Evolutionary conservation across 345 rosid genomes (phyloP), one percentile per base, ranked within the genome.

Genomic region (Rubroshorea leprosula): DNA sequence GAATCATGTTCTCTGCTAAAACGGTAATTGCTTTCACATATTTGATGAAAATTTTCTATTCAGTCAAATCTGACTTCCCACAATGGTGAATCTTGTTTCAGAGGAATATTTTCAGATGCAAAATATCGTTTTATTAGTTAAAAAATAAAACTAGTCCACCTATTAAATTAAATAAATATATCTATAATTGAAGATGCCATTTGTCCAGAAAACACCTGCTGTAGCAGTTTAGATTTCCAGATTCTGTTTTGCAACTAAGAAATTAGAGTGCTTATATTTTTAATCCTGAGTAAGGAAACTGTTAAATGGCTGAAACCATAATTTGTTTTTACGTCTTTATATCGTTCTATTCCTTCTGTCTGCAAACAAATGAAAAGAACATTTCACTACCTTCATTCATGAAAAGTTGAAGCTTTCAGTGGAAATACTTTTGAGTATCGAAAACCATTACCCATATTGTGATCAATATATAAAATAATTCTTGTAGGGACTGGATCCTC

Each of bases 401-500:
- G 35, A 29, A 29, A 29, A 29, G n/a, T n/a, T n/a, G n/a, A n/a
- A n/a, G n/a, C n/a, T n/a, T n/a, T n/a, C n/a, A n/a, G n/a, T n/a
- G n/a, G n/a, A n/a, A n/a, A n/a, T n/a, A n/a, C n/a, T n/a, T n/a
- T n/a, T n/a, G n/a, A n/a, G n/a, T n/a, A n/a, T n/a, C n/a, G n/a
- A n/a, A n/a, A n/a, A n/a, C n/a, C n/a, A n/a, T n/a, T n/a, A n/a
- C n/a, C n/a, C n/a, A 16, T 41, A 45, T 0, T 61, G 46, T 3
- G 31, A 49, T 64, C 23, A 66, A 29, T n/a, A 51, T 61, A 65
- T 55, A 43, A 10, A 49, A 51, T 48, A 13, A 61, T n/a, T 62
- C 45, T 14, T 71, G 68, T 61, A 89, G 99, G 97, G 99, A 23
- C 75, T 93, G 43, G 99, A 93, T 78, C 97, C 99, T 6, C 53